Evolutionary conservation across 352 stramenopile genomes (phyloP).

Genomic region (Globisporangium echinulatum): DNA sequence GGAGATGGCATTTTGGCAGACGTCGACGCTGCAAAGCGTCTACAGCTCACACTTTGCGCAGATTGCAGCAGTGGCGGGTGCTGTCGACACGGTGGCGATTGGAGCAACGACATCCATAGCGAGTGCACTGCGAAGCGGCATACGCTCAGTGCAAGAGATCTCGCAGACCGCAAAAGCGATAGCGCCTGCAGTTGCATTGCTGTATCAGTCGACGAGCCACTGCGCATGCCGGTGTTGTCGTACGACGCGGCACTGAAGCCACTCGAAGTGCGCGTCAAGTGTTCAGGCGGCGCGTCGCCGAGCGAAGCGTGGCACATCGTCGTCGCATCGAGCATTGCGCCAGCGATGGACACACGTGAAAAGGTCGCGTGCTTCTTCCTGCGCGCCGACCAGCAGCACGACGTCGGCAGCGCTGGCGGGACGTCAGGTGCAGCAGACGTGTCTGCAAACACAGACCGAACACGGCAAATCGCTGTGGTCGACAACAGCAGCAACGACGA

Average conservation of each 20-base stretch:
- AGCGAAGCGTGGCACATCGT: conserved; percentile 27
- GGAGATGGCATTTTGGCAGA: too few relatives aligned
- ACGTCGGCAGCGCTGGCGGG: background rate
- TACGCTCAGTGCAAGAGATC: too few relatives aligned
- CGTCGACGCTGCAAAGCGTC: too few relatives aligned
- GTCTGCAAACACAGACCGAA: background rate
- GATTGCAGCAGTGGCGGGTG: too few relatives aligned
- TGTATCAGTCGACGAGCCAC: background rate
- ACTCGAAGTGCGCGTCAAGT: conserved; percentile 45
- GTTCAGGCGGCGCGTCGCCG: conserved; percentile 12
- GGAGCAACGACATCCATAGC: too few relatives aligned
- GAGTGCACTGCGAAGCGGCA: too few relatives aligned
- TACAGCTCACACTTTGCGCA: too few relatives aligned
- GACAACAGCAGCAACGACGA: background rate
- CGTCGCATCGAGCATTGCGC: conserved; percentile 25
- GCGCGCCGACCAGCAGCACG: background rate
- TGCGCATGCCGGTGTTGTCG: conserved; percentile 25
- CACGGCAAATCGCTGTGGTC: background rate
- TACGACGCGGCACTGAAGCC: conserved; percentile 38
- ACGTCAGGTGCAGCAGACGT: background rate
- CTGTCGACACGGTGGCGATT: too few relatives aligned
- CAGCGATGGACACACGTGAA: conserved; percentile 11
- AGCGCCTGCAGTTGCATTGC: background rate
- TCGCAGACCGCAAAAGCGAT: too few relatives aligned
- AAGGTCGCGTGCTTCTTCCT: conserved; percentile 4